These are phyloP conservation scores for Epichloe sp. DNA, from an alignment of 2,329 filamentous ascomycete species.

Conservation along the genomic window DNA sequence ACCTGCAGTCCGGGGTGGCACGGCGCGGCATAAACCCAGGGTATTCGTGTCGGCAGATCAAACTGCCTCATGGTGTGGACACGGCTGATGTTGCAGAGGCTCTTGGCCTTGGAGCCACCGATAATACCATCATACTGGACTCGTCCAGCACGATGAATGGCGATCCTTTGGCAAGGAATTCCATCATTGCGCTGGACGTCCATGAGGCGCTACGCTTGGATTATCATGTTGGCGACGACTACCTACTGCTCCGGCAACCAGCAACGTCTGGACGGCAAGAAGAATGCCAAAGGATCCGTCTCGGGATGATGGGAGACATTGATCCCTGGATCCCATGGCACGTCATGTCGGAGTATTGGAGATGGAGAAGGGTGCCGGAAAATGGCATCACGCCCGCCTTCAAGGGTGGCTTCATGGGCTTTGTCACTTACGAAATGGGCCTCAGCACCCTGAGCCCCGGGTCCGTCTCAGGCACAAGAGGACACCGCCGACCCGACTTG, in stretches of 20 bases:
- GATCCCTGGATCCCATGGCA: constrained; percentile 33
- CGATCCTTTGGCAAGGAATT: constrained; percentile 41
- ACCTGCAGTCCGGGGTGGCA: constrained; percentile 16
- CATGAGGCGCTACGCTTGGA: constrained; percentile 43
- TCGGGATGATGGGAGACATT: constrained; percentile 8
- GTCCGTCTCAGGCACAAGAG: constrained; percentile 13
- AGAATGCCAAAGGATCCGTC: constrained; percentile 15
- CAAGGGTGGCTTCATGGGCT: constrained; percentile 74
- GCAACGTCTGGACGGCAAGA: constrained; percentile 7
- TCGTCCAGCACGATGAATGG: constrained; percentile 40
- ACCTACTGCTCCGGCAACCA: constrained; percentile 18
- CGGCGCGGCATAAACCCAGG: constrained; percentile 15
- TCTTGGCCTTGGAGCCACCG: constrained; percentile 25
- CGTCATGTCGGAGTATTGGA: constrained; percentile 33
- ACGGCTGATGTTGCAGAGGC: constrained; percentile 42
- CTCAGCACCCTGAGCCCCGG: constrained; percentile 28
- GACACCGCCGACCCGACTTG: constrained; percentile 49
- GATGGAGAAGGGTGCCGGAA: constrained; percentile 13
- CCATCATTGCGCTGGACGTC: constrained; percentile 58
- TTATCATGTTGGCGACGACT: constrained; percentile 37
- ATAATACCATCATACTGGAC: constrained; percentile 45
- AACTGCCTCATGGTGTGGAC: constrained; percentile 31
- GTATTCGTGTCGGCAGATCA: constrained; percentile 29
- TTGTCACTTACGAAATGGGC: constrained; percentile 73
- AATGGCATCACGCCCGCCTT: constrained; percentile 38